Percentiles rank a stretch among this genome's conserved stretches.
Evolutionary conservation across 73 alveolate species (phyloP).

Genomic region (Tetrahymena borealis): DNA sequence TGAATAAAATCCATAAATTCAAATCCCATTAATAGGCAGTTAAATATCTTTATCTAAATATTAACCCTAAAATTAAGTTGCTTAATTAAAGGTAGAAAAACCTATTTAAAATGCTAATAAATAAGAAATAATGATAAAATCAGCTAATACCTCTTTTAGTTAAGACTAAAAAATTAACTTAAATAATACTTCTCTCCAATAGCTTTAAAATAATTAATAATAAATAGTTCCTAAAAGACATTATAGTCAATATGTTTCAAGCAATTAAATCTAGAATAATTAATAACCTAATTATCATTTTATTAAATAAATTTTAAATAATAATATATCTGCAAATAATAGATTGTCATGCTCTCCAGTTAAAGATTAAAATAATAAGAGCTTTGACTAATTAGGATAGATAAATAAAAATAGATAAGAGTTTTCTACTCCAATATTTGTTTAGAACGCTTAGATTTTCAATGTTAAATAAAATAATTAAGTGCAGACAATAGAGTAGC

Average conservation of each 20-base stretch:
- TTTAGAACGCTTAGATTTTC: neutral
- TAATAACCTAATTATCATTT: neutral
- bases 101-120: neutral
- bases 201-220: neutral
- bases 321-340: neutral
- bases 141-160: neutral
- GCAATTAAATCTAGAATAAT: neutral
- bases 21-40: neutral
- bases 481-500: too few species aligned
- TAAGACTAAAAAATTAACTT: neutral
- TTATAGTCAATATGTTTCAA: neutral
- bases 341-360: neutral
- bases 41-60: neutral
- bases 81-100: neutral
- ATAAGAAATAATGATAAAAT: neutral
- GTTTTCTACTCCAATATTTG: neutral
- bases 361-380: neutral
- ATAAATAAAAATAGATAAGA: neutral
- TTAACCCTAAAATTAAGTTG: neutral
- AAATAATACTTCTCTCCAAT: neutral
- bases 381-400: neutral
- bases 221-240: neutral
- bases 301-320: neutral
- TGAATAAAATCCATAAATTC: neutral
- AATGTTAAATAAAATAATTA: too few species aligned